Conservation (phyloP, 805 yeast species). For the Saccharomycopsis vini region DNA sequence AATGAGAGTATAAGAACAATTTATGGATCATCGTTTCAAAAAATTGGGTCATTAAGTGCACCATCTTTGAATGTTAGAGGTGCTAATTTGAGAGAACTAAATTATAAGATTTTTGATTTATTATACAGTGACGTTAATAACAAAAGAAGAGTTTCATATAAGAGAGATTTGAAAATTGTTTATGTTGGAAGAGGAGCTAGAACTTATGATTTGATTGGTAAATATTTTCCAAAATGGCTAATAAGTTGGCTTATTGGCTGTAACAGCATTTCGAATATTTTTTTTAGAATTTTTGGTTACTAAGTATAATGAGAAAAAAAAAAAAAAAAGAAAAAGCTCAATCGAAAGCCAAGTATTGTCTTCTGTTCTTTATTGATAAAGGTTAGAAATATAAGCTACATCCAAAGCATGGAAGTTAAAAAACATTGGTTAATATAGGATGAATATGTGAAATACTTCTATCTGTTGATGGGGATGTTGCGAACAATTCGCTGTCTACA, state of each 20-base stretch:
- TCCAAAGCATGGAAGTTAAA: too few relatives aligned
- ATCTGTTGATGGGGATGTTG: too few relatives aligned
- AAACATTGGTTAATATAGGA: too few relatives aligned
- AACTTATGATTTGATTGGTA: constrained; percentile 15
- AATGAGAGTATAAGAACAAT: constrained; percentile 8
- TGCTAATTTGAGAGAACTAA: constrained; percentile 16
- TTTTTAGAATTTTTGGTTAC: not conserved
- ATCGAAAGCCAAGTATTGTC: too few relatives aligned
- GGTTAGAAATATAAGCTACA: too few relatives aligned
- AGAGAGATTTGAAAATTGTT: constrained; percentile 12
- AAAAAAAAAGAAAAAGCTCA: too few relatives aligned
- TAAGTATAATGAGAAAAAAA: not conserved
- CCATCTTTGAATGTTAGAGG: constrained; percentile 13
- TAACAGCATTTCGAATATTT: constrained; percentile 7
- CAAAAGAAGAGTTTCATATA: constrained; percentile 1
- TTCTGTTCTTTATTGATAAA: not conserved
- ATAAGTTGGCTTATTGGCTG: constrained; percentile 17
- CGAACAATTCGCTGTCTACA: too few relatives aligned
- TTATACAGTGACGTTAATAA: constrained; percentile 12
- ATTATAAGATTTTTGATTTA: constrained; percentile 17
- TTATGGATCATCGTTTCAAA: constrained; percentile 15
- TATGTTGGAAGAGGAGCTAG: constrained; percentile 18
- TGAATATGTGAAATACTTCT: too few relatives aligned
- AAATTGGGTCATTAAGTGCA: constrained; percentile 10
- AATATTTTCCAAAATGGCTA: constrained; percentile 15